Conservation (phyloP, 371 early-diverging fungal species). For the Mucor irregularis region DNA sequence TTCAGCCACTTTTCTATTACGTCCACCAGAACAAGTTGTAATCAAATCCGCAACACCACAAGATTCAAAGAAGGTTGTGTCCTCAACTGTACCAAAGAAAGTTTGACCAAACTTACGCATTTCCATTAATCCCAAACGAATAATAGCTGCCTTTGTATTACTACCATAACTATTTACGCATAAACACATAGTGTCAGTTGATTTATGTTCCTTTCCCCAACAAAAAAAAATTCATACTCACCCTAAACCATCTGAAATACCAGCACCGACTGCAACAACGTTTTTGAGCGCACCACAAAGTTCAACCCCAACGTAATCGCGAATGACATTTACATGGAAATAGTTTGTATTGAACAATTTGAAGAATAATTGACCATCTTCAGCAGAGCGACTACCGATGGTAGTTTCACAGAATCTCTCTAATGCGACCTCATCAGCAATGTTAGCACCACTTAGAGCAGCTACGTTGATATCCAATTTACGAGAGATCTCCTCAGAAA, state of each 20-base stretch:
- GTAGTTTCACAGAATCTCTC: conserved; percentile 97
- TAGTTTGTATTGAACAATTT: conserved; percentile 87
- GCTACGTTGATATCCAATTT: conserved; percentile 75
- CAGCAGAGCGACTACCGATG: conserved; percentile 73
- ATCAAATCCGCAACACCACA: conserved; percentile 96
- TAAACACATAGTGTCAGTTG: conserved; percentile 35
- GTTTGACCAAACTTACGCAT: conserved; percentile 92
- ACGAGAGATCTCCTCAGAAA: conserved; percentile 88
- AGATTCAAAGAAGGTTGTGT: conserved; percentile 95
- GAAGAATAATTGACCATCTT: conserved; percentile 78
- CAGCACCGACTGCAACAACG: conserved; percentile 97
- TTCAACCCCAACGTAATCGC: conserved; percentile 94
- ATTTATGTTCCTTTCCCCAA: conserved; percentile 1
- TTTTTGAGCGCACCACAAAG: conserved; percentile 99
- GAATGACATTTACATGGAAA: conserved; percentile 83
- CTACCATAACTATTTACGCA: conserved; percentile 68
- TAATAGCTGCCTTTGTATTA: conserved; percentile 98
- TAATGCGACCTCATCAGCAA: conserved; percentile 96
- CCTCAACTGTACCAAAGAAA: conserved; percentile 78
- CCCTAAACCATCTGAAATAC: conserved; percentile 86
- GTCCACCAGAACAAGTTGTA: conserved; percentile 95
- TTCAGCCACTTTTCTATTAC: conserved; percentile 94
- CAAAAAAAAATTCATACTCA: conserved; percentile 21
- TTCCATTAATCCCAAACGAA: conserved; percentile 96
- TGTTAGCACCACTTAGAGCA: conserved; percentile 98